Evolutionary conservation across 2,329 filamentous ascomycete species (phyloP), one percentile per base, ranked within the genome.

Genomic region (Botrytis sinoallii): DNA sequence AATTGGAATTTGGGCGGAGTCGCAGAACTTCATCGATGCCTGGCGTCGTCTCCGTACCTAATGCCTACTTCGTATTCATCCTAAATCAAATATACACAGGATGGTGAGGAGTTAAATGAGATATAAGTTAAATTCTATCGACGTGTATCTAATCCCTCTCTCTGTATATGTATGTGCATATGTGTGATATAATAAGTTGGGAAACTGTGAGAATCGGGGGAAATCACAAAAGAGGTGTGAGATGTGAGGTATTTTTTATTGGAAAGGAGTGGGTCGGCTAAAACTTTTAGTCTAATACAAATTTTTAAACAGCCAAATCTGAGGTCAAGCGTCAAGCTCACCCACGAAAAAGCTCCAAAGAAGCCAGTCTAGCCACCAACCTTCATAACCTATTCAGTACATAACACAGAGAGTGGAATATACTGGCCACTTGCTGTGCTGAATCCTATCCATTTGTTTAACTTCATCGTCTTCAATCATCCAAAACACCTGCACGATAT

Each of bases 221-320:
- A 20, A 32, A 44, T 44, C 42, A 44, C 20, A 20, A 44, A 22
- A 42, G 66, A 69, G 48, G 48, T 42, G 42, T 69, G 66, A 69
- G 48, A 35, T 42, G 42, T 69, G 66, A 69, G 66, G 48, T 69
- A 57, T 69, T 69, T 68, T 61, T 29, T 18, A 25, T 20, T n/a
- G 7, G n/a, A 68, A 38, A 18, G 48, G 66, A 42, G 12, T 42
- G 25, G 25, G 25, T 69, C 38, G 52, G 52, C 66, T 57, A 57
- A 57, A 38, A 69, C 20, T 18, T 16, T 69, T 69, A 69, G 52
- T 38, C 48, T 57, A 32, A 44, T 18, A 57, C 48, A 42, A 57
- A 68, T 40, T 69, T 69, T 69, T 67, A 52, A 64, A 40, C 22
- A 67, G 32, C n/a, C 44, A 57, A 48, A 40, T 29, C 25, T 12